A percentile compares a stretch with the other conserved stretches of the same genome.
Conservation (phyloP, 768 basidiomycete species). For the Trametes elegans region DNA sequence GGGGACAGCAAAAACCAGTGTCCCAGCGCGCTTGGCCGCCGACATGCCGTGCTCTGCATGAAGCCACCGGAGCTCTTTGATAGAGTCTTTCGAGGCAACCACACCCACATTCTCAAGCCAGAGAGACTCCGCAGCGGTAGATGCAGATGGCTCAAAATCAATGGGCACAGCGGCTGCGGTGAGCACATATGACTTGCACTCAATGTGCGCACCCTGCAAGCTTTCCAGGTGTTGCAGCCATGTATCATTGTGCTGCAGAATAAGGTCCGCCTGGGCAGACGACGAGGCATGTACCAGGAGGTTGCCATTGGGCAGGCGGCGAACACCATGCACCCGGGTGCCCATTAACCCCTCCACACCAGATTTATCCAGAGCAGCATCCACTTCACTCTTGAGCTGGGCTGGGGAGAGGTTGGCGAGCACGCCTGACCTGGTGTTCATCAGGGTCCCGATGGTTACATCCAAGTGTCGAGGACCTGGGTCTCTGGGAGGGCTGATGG, state of each 20-base stretch:
- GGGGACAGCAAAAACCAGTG: not conserved
- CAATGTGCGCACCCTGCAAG: not conserved
- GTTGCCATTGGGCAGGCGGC: not conserved
- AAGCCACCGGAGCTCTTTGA: not conserved
- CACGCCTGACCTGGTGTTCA: not conserved
- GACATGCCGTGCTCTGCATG: not conserved
- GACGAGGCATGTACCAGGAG: not conserved
- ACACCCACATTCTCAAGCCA: not conserved
- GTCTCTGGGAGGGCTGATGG: not conserved
- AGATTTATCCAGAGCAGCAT: not conserved
- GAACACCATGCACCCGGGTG: not conserved
- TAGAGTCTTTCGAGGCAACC: not conserved
- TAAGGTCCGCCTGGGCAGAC: not conserved
- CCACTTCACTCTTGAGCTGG: constrained; percentile 3
- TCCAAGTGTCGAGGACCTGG: not conserved
- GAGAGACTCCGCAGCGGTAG: not conserved
- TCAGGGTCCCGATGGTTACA: not conserved
- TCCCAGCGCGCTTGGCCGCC: not conserved
- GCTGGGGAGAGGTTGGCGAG: not conserved
- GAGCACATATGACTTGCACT: not conserved
- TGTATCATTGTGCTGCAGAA: not conserved
- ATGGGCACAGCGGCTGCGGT: not conserved
- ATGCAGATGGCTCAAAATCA: not conserved
- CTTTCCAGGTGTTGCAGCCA: not conserved
- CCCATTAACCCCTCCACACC: not conserved